Conservation (phyloP, 164 flowering plant species). For the Magnolia changhungtana region DNA sequence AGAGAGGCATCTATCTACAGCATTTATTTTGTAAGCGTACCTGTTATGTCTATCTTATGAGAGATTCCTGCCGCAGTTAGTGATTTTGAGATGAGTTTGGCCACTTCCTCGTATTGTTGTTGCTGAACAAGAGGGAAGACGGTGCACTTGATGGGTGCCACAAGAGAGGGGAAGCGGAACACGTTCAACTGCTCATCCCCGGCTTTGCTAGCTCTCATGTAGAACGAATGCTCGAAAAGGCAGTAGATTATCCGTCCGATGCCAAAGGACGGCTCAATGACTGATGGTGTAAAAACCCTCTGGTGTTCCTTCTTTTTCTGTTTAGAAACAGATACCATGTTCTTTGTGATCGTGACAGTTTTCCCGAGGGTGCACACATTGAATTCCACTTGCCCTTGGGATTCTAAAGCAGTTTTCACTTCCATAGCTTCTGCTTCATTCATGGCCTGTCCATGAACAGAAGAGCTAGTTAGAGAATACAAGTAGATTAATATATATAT, state of each 20-base stretch:
- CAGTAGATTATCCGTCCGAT: conserved; percentile 94
- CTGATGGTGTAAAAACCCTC: conserved; percentile 92
- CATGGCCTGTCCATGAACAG: conserved; percentile 45
- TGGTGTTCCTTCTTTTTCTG: conserved; percentile 68
- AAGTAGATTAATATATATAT: too few species aligned
- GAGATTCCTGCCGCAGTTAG: conserved; percentile 72
- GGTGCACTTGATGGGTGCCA: conserved; percentile 82
- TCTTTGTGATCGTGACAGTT: conserved; percentile 46
- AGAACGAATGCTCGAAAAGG: conserved; percentile 86
- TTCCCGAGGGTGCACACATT: conserved; percentile 59
- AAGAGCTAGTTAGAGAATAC: too few species aligned
- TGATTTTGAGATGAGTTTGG: conserved; percentile 62
- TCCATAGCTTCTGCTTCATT: conserved; percentile 65
- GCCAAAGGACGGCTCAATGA: conserved; percentile 98
- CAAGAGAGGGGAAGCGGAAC: conserved; percentile 59
- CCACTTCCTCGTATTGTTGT: conserved; percentile 65
- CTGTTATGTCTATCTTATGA: conserved; percentile 84
- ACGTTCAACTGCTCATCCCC: conserved; percentile 82
- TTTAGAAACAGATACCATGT: conserved; percentile 60
- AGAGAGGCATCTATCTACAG: neutral
- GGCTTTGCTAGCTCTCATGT: conserved; percentile 76
- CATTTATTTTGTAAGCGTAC: conserved; percentile 25
- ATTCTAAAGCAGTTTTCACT: conserved; percentile 61
- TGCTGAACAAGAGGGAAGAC: conserved; percentile 93
- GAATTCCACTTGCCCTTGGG: conserved; percentile 57